A percentile compares a stretch with the other conserved stretches of the same genome.
Evolutionary conservation across 2,329 filamentous ascomycete species (phyloP).

Genomic region (Scedosporium minutisporum): DNA sequence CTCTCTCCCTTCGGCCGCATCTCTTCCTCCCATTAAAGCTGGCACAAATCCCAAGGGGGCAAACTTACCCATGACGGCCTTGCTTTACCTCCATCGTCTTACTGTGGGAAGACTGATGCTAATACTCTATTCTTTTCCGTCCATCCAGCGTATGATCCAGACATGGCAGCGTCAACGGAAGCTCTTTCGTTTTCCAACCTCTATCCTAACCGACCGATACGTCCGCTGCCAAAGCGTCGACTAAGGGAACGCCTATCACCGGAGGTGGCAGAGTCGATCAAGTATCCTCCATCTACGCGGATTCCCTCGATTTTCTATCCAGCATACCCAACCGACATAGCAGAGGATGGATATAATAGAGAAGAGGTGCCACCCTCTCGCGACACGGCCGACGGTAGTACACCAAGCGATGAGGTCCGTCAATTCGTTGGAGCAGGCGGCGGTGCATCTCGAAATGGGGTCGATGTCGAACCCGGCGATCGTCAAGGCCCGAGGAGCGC

Average conservation of each 20-base stretch:
- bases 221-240: constrained; percentile 80
- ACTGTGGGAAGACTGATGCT: background rate
- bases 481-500: constrained; percentile 44
- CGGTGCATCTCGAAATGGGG: constrained; percentile 16
- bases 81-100: background rate
- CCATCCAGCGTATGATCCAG: constrained; percentile 33
- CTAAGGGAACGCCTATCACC: constrained; percentile 80
- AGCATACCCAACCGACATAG: constrained; percentile 5
- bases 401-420: constrained; percentile 1
- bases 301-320: constrained; percentile 55
- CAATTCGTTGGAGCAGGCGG: constrained; percentile 2
- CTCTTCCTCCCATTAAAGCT: constrained; percentile 2
- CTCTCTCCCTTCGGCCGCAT: background rate
- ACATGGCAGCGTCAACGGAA: constrained; percentile 53
- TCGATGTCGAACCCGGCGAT: constrained; percentile 48
- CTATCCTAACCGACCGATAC: constrained; percentile 85
- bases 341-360: constrained; percentile 2
- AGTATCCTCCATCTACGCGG: constrained; percentile 69
- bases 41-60: background rate
- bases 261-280: constrained; percentile 72
- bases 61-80: background rate
- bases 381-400: background rate
- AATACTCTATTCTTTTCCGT: constrained; percentile 6
- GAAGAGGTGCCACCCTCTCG: background rate
- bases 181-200: constrained; percentile 56